Base-by-base conservation (phyloP, 495 filamentous ascomycete genomes). In the Lepidopterella palustris region DNA sequence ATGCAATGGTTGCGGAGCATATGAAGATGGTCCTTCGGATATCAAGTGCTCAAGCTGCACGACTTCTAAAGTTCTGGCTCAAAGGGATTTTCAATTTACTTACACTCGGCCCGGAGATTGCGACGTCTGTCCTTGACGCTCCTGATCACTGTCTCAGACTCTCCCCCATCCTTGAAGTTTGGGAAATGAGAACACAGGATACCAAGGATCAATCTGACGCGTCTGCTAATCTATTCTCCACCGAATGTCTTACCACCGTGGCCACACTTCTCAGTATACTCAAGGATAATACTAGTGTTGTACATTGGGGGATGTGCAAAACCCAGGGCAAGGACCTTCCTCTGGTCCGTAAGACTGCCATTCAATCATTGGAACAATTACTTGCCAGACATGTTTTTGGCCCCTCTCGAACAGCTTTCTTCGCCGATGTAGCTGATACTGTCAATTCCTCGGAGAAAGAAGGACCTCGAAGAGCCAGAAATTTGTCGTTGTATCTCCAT, bases 341-440 rank as follows among this genome's bases (percentile, higher is more conserved):
- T 42, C 35, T 13, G 3, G 18, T 10, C 18, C 45, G n/a, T 15
- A 59, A 28, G 31, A 42, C 4, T 76, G 76, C 76, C 35, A 63
- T 28, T 53, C 62, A 51, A 66, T 76, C 48, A 8, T 67, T 95
- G 3, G 84, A 88, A 57, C 78, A 78, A 1, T 75, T 90, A 20
- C 66, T 91, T 53, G 80, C 82, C n/a, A 78, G 79, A 26, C 85
- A 90, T 73, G 76, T 95, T 28, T 77, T 95, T 20, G 72, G 85
- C 1, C 89, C 88, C 3, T 81, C 84, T 28, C 83, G 83, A 51
- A 70, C 76, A 3, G 73, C 75, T 2, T 70, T 79, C 68, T 65
- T 74, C 58, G n/a, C 70, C 8, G 29, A 26, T 13, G 25, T 25
- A 0, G 25, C 32, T 57, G 9, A 6, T n/a, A n/a, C 25, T n/a